Evolutionary conservation across 1,139 yeast species (phyloP).

Genomic region (Candida mesenterica): DNA sequence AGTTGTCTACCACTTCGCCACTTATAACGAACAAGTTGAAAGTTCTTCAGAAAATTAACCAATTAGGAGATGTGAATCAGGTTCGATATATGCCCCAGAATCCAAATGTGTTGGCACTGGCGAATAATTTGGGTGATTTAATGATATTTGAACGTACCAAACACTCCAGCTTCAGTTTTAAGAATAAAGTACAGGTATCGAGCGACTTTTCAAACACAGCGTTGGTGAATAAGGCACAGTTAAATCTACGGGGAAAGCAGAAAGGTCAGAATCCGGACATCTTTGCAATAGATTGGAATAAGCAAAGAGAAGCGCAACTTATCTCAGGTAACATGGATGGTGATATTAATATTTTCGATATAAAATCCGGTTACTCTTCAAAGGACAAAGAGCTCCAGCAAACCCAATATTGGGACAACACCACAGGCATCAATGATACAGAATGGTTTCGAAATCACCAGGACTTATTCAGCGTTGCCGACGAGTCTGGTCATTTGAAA

Average conservation of each 20-base stretch:
- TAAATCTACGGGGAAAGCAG: conserved; percentile 19
- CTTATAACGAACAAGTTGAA: conserved; percentile 25
- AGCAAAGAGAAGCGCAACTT: conserved; percentile 35
- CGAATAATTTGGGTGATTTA: conserved; percentile 40
- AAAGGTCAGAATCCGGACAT: conserved; percentile 24
- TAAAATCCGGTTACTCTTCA: conserved; percentile 21
- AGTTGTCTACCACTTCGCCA: conserved; percentile 24
- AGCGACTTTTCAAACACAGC: conserved; percentile 25
- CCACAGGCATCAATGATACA: conserved; percentile 56
- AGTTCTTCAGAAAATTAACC: conserved; percentile 41
- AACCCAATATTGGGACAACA: conserved; percentile 7
- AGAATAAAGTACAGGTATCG: conserved; percentile 13
- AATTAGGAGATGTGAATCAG: conserved; percentile 45
- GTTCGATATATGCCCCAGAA: conserved; percentile 43
- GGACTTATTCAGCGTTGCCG: conserved; percentile 53
- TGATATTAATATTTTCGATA: conserved; percentile 33
- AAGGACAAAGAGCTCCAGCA: conserved; percentile 5
- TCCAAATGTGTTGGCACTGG: conserved; percentile 44
- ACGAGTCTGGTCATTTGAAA: conserved; percentile 51
- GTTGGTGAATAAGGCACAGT: conserved; percentile 32
- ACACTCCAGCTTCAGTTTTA: conserved; percentile 39
- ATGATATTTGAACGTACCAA: conserved; percentile 53
- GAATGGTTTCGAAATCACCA: conserved; percentile 63
- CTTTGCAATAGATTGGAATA: conserved; percentile 48
- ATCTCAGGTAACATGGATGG: conserved; percentile 40